Base-by-base conservation (phyloP, 2,329 filamentous ascomycete species). In the Fusarium denticulatum region DNA sequence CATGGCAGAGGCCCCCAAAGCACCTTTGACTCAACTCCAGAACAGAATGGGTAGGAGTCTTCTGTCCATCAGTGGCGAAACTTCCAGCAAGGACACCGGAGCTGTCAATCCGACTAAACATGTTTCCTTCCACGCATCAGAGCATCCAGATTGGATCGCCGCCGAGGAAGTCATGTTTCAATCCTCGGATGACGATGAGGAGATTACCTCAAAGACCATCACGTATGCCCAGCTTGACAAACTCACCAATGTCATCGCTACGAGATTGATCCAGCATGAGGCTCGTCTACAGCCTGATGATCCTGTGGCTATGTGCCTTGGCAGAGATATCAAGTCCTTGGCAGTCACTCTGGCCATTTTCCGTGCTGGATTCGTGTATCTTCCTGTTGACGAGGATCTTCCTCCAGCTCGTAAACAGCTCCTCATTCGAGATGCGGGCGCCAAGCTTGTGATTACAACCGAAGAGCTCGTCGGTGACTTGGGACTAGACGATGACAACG, bases 341-440 rank as follows among this genome's bases (percentile, higher is more conserved):
- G 69, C 64, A 12, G 43, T 52, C 3, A 72, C 64, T 15, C 26
- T 72, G 5, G 69, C 69, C 11, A 72, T 72, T 6, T 72, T 72
- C 53, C 43, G 64, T 3, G 42, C 47, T 14, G 69, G 69, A 0
- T 53, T 57, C 1, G 22, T 72, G 0, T 72, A 72, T 34, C 57
- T 72, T 4, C 69, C 69, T 0, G 58, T 72, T 0, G 69, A 72
- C 3, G 58, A 64, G 1, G 69, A 64, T 24, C 11, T 72, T 0
- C 69, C 69, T 0, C 14, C 59, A 1, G 53, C 69, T 20, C 26
- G 69, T 0, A 72, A 72, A n/a, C 49, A 69, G 28, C 69, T 72
- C 1, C 58, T 72, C 6, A 58, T 72, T 42, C 39, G 43, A 6
- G 69, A 72, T 12, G 69, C 64, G 0, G 55, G 65, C 7, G 69